Conservation (phyloP, 176 grass and related monocot genomes). For the Bromus sterilis region DNA sequence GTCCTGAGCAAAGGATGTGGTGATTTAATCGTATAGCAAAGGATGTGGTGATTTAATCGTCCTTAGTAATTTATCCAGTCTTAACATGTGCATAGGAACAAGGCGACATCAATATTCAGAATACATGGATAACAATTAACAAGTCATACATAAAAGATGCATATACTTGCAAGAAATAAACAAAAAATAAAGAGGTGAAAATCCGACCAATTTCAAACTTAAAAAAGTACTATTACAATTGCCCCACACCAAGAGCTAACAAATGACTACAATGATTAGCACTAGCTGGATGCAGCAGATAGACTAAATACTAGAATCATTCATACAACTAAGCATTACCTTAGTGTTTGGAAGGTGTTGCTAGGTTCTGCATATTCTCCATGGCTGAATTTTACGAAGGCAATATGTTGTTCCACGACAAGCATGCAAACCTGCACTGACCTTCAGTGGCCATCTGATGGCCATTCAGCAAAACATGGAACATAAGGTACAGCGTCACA, state of each 20-base stretch:
- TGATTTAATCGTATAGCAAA: no score
- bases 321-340: neutral
- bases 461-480: neutral
- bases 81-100: neutral
- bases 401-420: neutral
- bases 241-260: neutral
- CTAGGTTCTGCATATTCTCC: neutral
- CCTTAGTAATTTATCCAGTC: no score
- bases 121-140: neutral
- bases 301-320: neutral
- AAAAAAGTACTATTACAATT: neutral
- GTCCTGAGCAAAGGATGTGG: no score
- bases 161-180: neutral
- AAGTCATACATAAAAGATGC: neutral
- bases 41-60: no score
- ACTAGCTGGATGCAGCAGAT: neutral
- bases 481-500: neutral
- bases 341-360: neutral
- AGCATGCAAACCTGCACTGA: neutral
- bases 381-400: neutral
- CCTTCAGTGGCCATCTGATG: neutral
- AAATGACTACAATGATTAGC: neutral
- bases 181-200: neutral
- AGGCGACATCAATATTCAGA: neutral
- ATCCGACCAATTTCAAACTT: neutral